Evolutionary conservation across 768 basidiomycete species (phyloP), one percentile per base, ranked within the genome.

Genomic region (Gyrodon lividus): DNA sequence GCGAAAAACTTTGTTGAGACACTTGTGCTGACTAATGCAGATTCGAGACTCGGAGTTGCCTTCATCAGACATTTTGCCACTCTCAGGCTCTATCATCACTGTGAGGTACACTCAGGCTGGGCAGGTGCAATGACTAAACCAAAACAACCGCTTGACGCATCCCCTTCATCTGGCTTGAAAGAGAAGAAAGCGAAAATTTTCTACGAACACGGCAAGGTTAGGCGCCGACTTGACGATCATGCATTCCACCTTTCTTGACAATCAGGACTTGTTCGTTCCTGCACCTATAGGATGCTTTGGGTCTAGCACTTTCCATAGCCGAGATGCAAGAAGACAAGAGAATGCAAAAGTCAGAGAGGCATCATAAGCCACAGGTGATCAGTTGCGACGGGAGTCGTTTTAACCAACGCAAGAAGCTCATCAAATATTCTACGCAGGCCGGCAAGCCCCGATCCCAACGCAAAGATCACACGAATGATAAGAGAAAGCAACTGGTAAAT

Each of bases 281-380:
- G 54, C 48, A 35, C 43, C 40, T 49, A 50, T 56, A 81, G 81
- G 78, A 80, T 54, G 73, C 74, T 5, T 56, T 79, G 51, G 65
- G 64, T 45, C 63, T 82, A 12, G 81, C 80, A n/a, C 59, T 68
- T 52, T 72, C 72, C 33, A 78, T 82, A 61, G 74, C 67, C n/a
- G 61, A 61, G 30, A 60, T 55, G 14, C 75, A 79, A 53, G 80
- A 82, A 64, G 60, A 77, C 59, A 79, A 74, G 48, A 55, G 69
- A 6, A 61, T 65, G 45, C 66, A 56, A 7, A 79, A 72, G 59
- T 65, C 64, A 46, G 70, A 71, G 58, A 78, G 69, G 58, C 70
- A 66, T 56, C 74, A 70, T 42, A 69, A 66, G 55, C 50, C 65
- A 59, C 72, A 75, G 75, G 77, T 74, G 41, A 45, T 46, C 31